These are phyloP conservation scores for Fistulinella prunicolor DNA, from an alignment of 768 basidiomycete species.

Conservation along the genomic window DNA sequence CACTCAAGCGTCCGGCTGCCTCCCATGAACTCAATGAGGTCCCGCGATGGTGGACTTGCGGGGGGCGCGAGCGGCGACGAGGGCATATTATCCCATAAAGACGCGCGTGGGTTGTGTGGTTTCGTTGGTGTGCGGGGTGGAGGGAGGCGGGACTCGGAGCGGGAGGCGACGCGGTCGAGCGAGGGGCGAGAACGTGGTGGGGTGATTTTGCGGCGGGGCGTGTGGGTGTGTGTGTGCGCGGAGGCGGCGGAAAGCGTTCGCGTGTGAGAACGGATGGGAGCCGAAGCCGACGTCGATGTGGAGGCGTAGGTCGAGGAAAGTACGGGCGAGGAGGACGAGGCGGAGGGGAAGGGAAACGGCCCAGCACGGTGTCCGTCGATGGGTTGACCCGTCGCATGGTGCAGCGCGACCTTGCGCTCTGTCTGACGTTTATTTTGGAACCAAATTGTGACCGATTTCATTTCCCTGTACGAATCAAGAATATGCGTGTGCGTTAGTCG, in stretches of 20 bases:
- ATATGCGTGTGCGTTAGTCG: conserved; percentile 13
- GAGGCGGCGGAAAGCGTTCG: conserved; percentile 30
- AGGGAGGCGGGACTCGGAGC: conserved; percentile 30
- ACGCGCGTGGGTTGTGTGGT: conserved; percentile 27
- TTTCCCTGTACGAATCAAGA: conserved; percentile 31
- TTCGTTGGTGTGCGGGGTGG: conserved; percentile 30
- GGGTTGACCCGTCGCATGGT: conserved; percentile 32
- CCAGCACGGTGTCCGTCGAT: conserved; percentile 15
- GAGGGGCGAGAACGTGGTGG: conserved; percentile 32
- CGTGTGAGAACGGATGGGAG: conserved; percentile 36
- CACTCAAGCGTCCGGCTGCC: conserved; percentile 30
- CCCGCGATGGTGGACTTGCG: conserved; percentile 31
- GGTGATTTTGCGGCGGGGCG: conserved; percentile 29
- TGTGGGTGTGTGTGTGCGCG: conserved; percentile 1
- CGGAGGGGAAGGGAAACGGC: conserved; percentile 14
- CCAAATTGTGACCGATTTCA: conserved; percentile 36
- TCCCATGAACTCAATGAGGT: conserved; percentile 30
- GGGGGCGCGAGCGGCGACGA: conserved; percentile 44
- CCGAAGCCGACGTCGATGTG: conserved; percentile 23
- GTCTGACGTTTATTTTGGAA: conserved; percentile 39
- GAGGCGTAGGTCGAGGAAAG: conserved; percentile 21
- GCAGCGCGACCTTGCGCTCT: conserved; percentile 53
- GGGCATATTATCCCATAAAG: conserved; percentile 34
- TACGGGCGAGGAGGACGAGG: conserved; percentile 2
- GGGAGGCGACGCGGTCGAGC: conserved; percentile 30